Base-by-base conservation (phyloP, 2,329 filamentous ascomycete genomes). In the Aspergillus ochraceus region DNA sequence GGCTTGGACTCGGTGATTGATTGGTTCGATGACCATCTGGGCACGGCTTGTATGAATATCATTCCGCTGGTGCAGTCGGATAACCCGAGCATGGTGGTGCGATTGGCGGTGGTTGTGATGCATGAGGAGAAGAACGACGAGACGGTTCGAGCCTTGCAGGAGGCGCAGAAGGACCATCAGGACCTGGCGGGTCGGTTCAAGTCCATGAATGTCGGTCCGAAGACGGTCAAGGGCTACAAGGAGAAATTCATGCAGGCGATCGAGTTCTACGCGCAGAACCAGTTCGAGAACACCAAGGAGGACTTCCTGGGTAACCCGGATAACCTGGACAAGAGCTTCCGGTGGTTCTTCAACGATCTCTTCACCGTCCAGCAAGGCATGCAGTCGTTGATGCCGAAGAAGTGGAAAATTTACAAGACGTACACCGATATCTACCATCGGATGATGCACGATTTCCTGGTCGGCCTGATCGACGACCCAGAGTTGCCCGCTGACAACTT, bases 331-430 rank as follows among this genome's bases (percentile, higher is more conserved):
- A 97, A 97, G 80, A 88, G 86, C 65, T 86, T 97, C 77, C 90
- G 90, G 71, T 99, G 95, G 95, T 99, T 88, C 77, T 99, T 98
- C 80, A 97, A 98, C 79, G 94, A 99, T 74, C 84, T 99, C 42
- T 96, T 96, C 76, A 92, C 92, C 3, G 94, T 97, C 71, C 92
- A 94, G 76, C 84, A 96, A 63, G 94, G 95, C 71, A 96, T 99
- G 91, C 86, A 90, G 61, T 86, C 87, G 29, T 83, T 99, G 55
- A 93, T 97, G 86, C 95, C 96, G 9, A 94, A 91, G 78, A 96
- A 95, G 76, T 99, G 95, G 95, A 93, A 90, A 72, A 97, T 99
- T 52, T 90, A 93, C 79, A 88, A 90, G 73, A 95, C 90, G 1
- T 99, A 96, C 75, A 89, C 88, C 60, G 86, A 90, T 69, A 93